Evolutionary conservation across 2,329 filamentous ascomycete species (phyloP).

Genomic region (Arthroderma sp.): DNA sequence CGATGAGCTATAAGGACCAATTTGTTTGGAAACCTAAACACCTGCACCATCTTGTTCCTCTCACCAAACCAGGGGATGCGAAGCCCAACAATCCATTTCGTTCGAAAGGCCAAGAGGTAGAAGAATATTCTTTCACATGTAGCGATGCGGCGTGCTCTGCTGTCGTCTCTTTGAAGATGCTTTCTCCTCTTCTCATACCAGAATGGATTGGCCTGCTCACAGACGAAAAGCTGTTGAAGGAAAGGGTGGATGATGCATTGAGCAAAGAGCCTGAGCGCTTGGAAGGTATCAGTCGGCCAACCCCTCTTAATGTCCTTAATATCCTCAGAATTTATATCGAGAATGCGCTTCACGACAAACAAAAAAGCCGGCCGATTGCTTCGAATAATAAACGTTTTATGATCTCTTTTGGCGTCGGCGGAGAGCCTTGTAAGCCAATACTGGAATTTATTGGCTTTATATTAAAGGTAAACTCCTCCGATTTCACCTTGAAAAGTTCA

Average conservation of each 20-base stretch:
- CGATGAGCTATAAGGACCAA: slow-evolving; percentile 38
- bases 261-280: slow-evolving; percentile 40
- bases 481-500: neutral
- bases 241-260: slow-evolving; percentile 41
- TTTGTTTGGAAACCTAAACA: slow-evolving; percentile 36
- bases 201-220: slow-evolving; percentile 40
- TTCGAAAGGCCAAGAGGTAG: slow-evolving; percentile 23
- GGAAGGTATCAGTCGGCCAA: slow-evolving; percentile 39
- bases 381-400: slow-evolving; percentile 51
- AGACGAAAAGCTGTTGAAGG: slow-evolving; percentile 38
- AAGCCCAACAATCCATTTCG: slow-evolving; percentile 8
- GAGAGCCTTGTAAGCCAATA: slow-evolving; percentile 40
- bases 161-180: slow-evolving; percentile 38
- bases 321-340: slow-evolving; percentile 47
- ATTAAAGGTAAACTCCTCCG: slow-evolving; percentile 25
- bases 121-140: slow-evolving; percentile 44
- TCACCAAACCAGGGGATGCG: slow-evolving; percentile 17
- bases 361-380: slow-evolving; percentile 42
- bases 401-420: slow-evolving; percentile 48
- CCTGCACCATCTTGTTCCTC: slow-evolving; percentile 49
- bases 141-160: slow-evolving; percentile 45
- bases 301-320: slow-evolving; percentile 41
- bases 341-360: slow-evolving; percentile 41
- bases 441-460: slow-evolving; percentile 47
- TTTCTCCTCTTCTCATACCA: slow-evolving; percentile 37